A percentile compares a stretch with the other conserved stretches of the same genome.
phyloP scores from a whole-genome alignment of 2,329 filamentous ascomycete genomes.

The Stenocarpella maydis region DNA sequence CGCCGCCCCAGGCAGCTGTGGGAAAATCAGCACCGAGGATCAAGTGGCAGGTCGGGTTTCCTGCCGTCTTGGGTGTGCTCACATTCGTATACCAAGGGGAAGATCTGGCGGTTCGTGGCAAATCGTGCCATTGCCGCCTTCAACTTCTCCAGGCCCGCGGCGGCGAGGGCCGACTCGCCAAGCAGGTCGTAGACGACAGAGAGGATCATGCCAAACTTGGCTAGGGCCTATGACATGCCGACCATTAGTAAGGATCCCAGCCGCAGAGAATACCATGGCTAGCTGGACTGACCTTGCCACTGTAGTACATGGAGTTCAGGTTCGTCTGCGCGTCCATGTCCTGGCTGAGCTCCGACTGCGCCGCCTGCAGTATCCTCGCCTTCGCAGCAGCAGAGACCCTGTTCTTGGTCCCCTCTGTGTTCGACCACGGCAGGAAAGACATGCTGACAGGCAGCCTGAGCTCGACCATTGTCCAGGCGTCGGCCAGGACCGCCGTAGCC shows the following conservation, averaged over 20 bases:
- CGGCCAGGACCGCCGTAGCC: slow-evolving; percentile 74
- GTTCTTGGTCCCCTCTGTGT: slow-evolving; percentile 56
- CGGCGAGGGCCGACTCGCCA: slow-evolving; percentile 63
- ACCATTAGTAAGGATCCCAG: slow-evolving; percentile 15
- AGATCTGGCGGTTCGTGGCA: slow-evolving; percentile 72
- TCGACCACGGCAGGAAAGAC: slow-evolving; percentile 81
- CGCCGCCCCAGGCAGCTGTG: slow-evolving; percentile 73
- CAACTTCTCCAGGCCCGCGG: slow-evolving; percentile 66
- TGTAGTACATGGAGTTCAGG: slow-evolving; percentile 89
- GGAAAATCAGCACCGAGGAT: slow-evolving; percentile 43
- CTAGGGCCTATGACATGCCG: slow-evolving; percentile 61
- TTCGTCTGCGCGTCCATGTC: slow-evolving; percentile 78
- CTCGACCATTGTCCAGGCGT: slow-evolving; percentile 83
- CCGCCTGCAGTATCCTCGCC: slow-evolving; percentile 65
- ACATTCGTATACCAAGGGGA: slow-evolving; percentile 71
- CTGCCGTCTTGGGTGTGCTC: slow-evolving; percentile 40
- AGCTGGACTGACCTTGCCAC: slow-evolving; percentile 74
- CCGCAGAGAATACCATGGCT: too few relatives aligned
- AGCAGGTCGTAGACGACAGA: slow-evolving; percentile 72
- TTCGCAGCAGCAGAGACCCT: slow-evolving; percentile 63
- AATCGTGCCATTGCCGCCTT: slow-evolving; percentile 74
- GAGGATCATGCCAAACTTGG: slow-evolving; percentile 77
- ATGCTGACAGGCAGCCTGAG: slow-evolving; percentile 74
- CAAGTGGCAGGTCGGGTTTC: neutral
- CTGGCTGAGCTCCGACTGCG: slow-evolving; percentile 77